Percentiles rank a stretch among this genome's conserved stretches.
Evolutionary conservation across 768 basidiomycete species (phyloP).

Genomic region (Galerina sulciceps): DNA sequence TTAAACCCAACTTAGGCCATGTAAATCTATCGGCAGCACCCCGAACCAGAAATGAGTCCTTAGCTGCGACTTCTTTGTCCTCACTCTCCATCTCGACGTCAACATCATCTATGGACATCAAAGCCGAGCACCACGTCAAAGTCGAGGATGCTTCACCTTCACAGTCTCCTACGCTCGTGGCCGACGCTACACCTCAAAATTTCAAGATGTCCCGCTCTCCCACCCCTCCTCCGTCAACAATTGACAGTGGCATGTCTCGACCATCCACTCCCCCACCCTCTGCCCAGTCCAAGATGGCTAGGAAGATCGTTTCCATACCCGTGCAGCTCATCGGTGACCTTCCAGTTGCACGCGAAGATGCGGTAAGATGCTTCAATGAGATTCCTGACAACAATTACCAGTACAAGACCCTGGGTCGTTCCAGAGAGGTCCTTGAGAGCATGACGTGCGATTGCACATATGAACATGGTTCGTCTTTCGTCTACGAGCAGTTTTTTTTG

Average conservation of each 20-base stretch:
- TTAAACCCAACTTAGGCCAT: conserved; percentile 20
- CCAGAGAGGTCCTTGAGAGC: conserved; percentile 87
- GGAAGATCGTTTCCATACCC: conserved; percentile 39
- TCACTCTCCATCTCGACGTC: conserved; percentile 27
- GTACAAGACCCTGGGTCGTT: conserved; percentile 83
- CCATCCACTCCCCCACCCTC: conserved; percentile 44
- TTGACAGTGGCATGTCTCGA: conserved; percentile 38
- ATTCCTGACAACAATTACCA: conserved; percentile 85
- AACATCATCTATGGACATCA: conserved; percentile 29
- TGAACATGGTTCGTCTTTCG: conserved; percentile 71
- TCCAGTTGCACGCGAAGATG: conserved; percentile 75
- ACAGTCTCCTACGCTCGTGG: conserved; percentile 38
- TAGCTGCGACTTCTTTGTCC: conserved; percentile 27
- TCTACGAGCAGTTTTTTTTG: conserved; percentile 8
- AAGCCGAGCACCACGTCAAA: conserved; percentile 33
- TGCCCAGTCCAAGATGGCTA: conserved; percentile 28
- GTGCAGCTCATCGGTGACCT: conserved; percentile 83
- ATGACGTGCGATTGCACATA: conserved; percentile 95
- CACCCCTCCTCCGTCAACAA: conserved; percentile 35
- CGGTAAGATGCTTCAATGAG: conserved; percentile 72
- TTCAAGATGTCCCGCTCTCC: conserved; percentile 37
- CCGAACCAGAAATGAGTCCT: conserved; percentile 34
- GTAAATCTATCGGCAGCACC: conserved; percentile 31
- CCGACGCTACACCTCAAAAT: conserved; percentile 35
- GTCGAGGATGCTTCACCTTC: conserved; percentile 35